Conservation (phyloP, 176 grass and related monocot species). For the Metroxylon sagu region DNA sequence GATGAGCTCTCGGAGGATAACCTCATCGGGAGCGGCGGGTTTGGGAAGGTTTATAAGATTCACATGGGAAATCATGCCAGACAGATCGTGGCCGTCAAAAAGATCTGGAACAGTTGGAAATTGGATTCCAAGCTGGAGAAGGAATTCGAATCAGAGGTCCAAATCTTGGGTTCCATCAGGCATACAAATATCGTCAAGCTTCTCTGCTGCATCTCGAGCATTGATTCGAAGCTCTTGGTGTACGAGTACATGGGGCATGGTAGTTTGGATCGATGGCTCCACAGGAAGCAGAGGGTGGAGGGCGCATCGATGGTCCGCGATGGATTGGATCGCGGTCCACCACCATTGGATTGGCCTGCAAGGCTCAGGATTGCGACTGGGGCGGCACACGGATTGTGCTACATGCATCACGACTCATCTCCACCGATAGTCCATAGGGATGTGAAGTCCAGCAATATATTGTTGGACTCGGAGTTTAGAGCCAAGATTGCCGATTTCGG, state of each 20-base stretch:
- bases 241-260: slow-evolving; percentile 84
- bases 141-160: slow-evolving; percentile 66
- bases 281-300: slow-evolving; percentile 18
- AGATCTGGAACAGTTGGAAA: slow-evolving; percentile 32
- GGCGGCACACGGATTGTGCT: slow-evolving; percentile 49
- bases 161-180: slow-evolving; percentile 53
- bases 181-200: slow-evolving; percentile 84
- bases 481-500: slow-evolving; percentile 76
- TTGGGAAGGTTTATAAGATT: slow-evolving; percentile 59
- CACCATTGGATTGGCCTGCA: slow-evolving; percentile 42
- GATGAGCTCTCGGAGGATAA: slow-evolving; percentile 58
- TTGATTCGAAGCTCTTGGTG: slow-evolving; percentile 65
- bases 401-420: slow-evolving; percentile 77
- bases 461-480: slow-evolving; percentile 59
- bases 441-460: slow-evolving; percentile 81
- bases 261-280: slow-evolving; percentile 74
- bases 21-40: slow-evolving; percentile 50
- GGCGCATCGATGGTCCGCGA: no score
- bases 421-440: slow-evolving; percentile 75
- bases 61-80: slow-evolving; percentile 29
- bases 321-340: no score
- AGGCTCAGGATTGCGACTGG: slow-evolving; percentile 62
- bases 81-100: slow-evolving; percentile 66
- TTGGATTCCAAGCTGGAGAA: slow-evolving; percentile 42
- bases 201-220: slow-evolving; percentile 52